Conservation (phyloP, 768 basidiomycete genomes). For the Lanmaoa pseudosensibilis region DNA sequence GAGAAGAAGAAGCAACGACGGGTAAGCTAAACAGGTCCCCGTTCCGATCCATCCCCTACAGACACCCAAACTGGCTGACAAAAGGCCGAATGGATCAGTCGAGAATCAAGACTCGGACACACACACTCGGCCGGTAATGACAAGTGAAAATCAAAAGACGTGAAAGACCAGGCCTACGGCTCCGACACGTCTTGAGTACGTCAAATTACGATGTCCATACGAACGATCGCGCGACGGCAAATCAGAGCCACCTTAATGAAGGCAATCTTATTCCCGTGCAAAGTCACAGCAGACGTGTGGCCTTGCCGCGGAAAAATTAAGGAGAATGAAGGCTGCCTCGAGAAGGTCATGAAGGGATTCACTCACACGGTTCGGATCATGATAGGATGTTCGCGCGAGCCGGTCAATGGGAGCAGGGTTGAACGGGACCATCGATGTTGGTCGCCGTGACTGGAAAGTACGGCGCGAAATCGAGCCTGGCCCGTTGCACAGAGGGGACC, state of each 20-base stretch:
- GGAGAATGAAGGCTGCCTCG: slow-evolving; percentile 5
- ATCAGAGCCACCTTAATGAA: slow-evolving; percentile 22
- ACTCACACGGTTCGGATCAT: slow-evolving; percentile 21
- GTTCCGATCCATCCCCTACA: slow-evolving; percentile 13
- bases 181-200: slow-evolving; percentile 29
- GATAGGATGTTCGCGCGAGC: not conserved
- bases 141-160: slow-evolving; percentile 22
- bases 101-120: slow-evolving; percentile 5
- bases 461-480: not conserved
- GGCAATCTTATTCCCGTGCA: slow-evolving; percentile 26
- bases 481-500: not conserved
- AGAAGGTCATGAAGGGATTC: slow-evolving; percentile 10
- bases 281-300: slow-evolving; percentile 4
- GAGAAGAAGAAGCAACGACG: slow-evolving; percentile 15
- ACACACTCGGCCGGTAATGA: slow-evolving; percentile 20
- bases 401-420: not conserved
- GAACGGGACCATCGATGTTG: not conserved
- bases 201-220: slow-evolving; percentile 20
- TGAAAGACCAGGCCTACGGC: slow-evolving; percentile 19
- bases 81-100: slow-evolving; percentile 5
- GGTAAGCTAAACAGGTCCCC: slow-evolving; percentile 11
- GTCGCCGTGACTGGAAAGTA: not conserved
- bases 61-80: not conserved
- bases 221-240: slow-evolving; percentile 17
- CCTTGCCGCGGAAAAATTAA: slow-evolving; percentile 5